Evolutionary conservation across 2,329 filamentous ascomycete genomes (phyloP).

Genomic region (Hawksworthiomyces lignivorus): DNA sequence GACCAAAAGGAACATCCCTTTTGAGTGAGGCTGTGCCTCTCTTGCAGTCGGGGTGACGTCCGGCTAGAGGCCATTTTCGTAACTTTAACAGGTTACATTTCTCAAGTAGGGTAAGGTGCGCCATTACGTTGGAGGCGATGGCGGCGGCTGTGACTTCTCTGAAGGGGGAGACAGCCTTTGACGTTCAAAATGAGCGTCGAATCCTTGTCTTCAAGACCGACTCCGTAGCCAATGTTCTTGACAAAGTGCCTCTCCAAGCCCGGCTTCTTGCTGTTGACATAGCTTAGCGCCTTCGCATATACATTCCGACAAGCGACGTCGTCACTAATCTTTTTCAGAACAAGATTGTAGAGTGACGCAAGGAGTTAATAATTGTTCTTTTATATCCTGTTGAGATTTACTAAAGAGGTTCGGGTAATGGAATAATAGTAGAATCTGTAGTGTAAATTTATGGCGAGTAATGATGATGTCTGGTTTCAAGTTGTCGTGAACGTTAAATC

Average conservation of each 20-base stretch:
- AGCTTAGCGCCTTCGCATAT: constrained; percentile 74
- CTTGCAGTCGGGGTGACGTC: too few relatives aligned
- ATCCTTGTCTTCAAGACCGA: constrained; percentile 88
- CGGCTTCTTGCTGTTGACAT: constrained; percentile 84
- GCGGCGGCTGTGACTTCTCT: too few relatives aligned
- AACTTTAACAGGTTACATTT: too few relatives aligned
- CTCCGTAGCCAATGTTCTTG: constrained; percentile 84
- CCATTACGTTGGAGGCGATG: too few relatives aligned
- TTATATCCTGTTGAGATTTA: constrained; percentile 93
- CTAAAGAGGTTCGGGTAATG: constrained; percentile 88
- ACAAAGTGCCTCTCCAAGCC: constrained; percentile 92
- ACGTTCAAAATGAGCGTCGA: constrained; percentile 73
- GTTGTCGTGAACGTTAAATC: constrained; percentile 73
- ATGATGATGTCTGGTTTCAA: constrained; percentile 92
- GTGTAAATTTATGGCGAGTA: constrained; percentile 78
- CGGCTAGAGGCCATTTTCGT: too few relatives aligned
- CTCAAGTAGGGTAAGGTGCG: too few relatives aligned
- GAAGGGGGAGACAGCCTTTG: too few relatives aligned
- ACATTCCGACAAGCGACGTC: constrained; percentile 82
- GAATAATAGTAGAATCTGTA: constrained; percentile 95
- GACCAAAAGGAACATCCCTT: too few relatives aligned
- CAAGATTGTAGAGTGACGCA: constrained; percentile 73
- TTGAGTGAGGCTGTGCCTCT: too few relatives aligned
- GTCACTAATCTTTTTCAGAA: constrained; percentile 84
- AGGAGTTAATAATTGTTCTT: constrained; percentile 91